Evolutionary conservation across 2,329 filamentous ascomycete genomes (phyloP).

Genomic region (Aulographum hederae): DNA sequence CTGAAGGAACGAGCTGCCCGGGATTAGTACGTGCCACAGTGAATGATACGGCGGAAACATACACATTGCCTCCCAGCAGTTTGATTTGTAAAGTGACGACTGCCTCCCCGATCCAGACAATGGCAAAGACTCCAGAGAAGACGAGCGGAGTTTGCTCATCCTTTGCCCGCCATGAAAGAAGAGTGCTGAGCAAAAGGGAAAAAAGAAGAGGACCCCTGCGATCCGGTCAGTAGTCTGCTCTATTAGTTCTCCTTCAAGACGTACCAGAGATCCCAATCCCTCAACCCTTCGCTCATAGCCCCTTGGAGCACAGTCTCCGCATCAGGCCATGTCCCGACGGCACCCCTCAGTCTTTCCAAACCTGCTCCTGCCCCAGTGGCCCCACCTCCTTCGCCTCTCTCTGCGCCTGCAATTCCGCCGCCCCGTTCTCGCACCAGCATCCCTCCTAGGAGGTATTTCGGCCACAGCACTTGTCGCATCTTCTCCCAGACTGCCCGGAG

Average conservation of each 20-base stretch:
- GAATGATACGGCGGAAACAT: slow-evolving; percentile 24
- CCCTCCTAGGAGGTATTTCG: slow-evolving; percentile 72
- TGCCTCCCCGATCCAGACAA: slow-evolving; percentile 92
- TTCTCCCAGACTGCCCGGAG: slow-evolving; percentile 91
- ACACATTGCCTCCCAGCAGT: slow-evolving; percentile 92
- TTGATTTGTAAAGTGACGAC: slow-evolving; percentile 98
- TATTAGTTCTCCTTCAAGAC: slow-evolving; percentile 6
- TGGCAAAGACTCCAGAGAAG: slow-evolving; percentile 90
- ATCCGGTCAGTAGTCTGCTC: slow-evolving; percentile 4
- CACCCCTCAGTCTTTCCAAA: slow-evolving; percentile 29
- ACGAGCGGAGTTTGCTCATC: slow-evolving; percentile 70
- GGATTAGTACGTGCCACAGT: slow-evolving; percentile 8
- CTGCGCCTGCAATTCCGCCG: slow-evolving; percentile 32
- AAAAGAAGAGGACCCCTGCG: slow-evolving; percentile 77
- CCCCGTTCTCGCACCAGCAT: slow-evolving; percentile 36
- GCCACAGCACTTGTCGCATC: slow-evolving; percentile 92
- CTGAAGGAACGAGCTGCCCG: slow-evolving; percentile 78
- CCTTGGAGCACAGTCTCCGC: slow-evolving; percentile 47
- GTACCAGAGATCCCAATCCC: slow-evolving; percentile 92
- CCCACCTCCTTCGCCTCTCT: slow-evolving; percentile 31
- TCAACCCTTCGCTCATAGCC: slow-evolving; percentile 70
- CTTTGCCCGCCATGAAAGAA: slow-evolving; percentile 68
- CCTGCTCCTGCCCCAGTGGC: slow-evolving; percentile 22
- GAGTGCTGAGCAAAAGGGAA: slow-evolving; percentile 70
- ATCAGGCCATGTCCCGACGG: slow-evolving; percentile 48